Percentiles rank a stretch among this genome's conserved stretches.
Conservation (phyloP, 768 basidiomycete genomes). For the Psilocybe sp. region DNA sequence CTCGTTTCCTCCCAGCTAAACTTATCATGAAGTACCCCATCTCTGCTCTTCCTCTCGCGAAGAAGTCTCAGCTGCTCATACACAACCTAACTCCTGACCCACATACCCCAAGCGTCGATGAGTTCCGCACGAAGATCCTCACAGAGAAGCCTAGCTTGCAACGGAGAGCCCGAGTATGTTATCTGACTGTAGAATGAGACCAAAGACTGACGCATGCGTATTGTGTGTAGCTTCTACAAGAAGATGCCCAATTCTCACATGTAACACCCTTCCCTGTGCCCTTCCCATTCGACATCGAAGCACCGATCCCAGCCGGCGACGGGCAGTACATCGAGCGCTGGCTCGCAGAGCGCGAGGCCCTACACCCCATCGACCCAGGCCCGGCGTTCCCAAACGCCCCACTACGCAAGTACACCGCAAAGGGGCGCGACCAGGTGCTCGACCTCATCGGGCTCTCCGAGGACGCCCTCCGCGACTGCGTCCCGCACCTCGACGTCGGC, state of each 20-base stretch:
- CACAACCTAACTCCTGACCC: conserved; percentile 58
- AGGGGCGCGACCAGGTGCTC: conserved; percentile 48
- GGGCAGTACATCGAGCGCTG: conserved; percentile 75
- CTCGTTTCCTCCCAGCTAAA: too few relatives aligned
- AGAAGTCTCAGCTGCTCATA: conserved; percentile 36
- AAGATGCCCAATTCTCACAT: conserved; percentile 70
- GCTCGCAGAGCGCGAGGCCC: conserved; percentile 65
- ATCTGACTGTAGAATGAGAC: neutral
- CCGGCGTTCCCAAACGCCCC: conserved; percentile 22
- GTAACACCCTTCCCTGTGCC: conserved; percentile 78
- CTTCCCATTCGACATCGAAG: conserved; percentile 78
- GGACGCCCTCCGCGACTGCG: conserved; percentile 65
- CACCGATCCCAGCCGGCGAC: conserved; percentile 42
- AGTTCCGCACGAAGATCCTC: conserved; percentile 50
- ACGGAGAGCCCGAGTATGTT: conserved; percentile 54
- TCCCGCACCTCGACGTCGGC: conserved; percentile 86
- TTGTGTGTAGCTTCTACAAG: conserved; percentile 38
- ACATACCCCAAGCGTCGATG: conserved; percentile 45
- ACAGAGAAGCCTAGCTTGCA: conserved; percentile 59
- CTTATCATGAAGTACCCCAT: conserved; percentile 31
- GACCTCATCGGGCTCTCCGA: conserved; percentile 74
- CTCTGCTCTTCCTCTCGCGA: conserved; percentile 50
- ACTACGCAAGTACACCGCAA: conserved; percentile 48
- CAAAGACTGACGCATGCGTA: conserved; percentile 1
- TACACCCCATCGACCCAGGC: conserved; percentile 24